Conservation (phyloP, 495 filamentous ascomycete species). For the Thermothielavioides terrestris region DNA sequence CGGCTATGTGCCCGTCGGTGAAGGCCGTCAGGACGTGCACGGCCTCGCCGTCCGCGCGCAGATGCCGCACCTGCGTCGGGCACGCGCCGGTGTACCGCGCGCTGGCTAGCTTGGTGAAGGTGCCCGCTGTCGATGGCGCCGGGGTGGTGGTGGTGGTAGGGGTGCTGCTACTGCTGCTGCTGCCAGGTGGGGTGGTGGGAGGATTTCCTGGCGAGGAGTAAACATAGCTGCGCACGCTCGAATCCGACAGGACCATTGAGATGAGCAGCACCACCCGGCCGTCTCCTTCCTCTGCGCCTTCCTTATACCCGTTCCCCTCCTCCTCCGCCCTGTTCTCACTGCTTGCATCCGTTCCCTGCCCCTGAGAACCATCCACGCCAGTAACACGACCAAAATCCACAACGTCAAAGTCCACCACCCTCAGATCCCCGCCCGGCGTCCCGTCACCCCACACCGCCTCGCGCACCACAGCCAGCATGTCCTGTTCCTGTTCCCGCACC, state of each 20-base stretch:
- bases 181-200: neutral
- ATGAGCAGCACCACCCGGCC: conserved; percentile 47
- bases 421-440: conserved; percentile 57
- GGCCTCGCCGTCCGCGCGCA: conserved; percentile 27
- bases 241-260: conserved; percentile 69
- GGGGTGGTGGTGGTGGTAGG: too few species aligned
- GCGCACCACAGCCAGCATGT: conserved; percentile 47
- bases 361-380: too few species aligned
- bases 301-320: neutral
- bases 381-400: conserved; percentile 12
- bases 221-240: conserved; percentile 56
- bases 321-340: too few species aligned
- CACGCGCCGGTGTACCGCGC: conserved; percentile 71
- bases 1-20: conserved; percentile 38
- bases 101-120: conserved; percentile 47
- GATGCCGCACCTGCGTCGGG: conserved; percentile 57
- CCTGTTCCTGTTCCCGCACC: too few species aligned
- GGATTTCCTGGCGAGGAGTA: conserved; percentile 35
- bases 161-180: neutral
- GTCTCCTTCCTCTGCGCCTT: conserved; percentile 16
- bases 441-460: conserved; percentile 53
- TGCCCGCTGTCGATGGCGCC: neutral
- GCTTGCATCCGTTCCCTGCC: too few species aligned
- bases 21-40: conserved; percentile 46
- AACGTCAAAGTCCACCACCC: conserved; percentile 65